These are phyloP conservation scores for Crithidia brevicula DNA, from an alignment of 208 protist species.

Conservation along the genomic window DNA sequence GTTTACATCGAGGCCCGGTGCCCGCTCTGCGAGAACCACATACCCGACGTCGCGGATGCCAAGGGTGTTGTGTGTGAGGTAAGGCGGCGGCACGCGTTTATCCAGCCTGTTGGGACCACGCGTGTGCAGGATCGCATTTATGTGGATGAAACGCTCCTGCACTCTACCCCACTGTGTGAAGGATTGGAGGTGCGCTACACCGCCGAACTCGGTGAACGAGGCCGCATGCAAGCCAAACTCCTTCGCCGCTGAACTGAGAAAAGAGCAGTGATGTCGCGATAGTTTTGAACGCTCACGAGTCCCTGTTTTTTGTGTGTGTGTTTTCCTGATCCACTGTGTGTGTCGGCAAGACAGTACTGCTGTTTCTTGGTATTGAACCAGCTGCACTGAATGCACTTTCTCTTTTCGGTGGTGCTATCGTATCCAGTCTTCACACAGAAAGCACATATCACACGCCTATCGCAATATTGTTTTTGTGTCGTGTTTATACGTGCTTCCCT, in stretches of 20 bases:
- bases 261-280: not conserved
- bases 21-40: constrained; percentile 63
- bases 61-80: constrained; percentile 68
- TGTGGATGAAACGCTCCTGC: constrained; percentile 23
- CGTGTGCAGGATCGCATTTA: constrained; percentile 54
- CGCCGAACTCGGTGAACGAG: constrained; percentile 23
- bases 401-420: too few species aligned
- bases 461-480: too few species aligned
- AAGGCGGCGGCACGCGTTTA: constrained; percentile 52
- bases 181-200: constrained; percentile 29
- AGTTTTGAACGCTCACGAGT: too few species aligned
- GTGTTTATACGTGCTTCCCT: too few species aligned
- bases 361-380: too few species aligned
- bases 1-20: constrained; percentile 80
- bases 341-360: too few species aligned
- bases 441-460: too few species aligned
- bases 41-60: constrained; percentile 40
- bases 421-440: too few species aligned
- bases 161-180: constrained; percentile 13
- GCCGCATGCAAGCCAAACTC: constrained; percentile 27
- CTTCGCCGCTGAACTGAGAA: constrained; percentile 6
- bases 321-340: too few species aligned
- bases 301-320: too few species aligned
- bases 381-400: too few species aligned
- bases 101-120: constrained; percentile 58